Evolutionary conservation across 768 basidiomycete species (phyloP).

Genomic region (Candolleomyces eurysporus): DNA sequence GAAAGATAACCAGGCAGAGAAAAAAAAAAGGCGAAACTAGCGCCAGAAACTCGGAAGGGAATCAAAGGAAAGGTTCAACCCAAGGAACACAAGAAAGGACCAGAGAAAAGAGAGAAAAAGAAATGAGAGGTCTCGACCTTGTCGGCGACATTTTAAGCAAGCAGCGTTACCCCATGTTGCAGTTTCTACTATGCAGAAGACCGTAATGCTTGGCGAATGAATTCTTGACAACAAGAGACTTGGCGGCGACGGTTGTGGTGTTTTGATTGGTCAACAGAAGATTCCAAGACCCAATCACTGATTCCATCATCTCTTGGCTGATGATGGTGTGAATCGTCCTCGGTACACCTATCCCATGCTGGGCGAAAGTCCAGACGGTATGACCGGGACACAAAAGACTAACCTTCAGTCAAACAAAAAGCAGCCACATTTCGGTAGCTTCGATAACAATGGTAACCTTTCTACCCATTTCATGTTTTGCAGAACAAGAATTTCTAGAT

Average conservation of each 20-base stretch:
- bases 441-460: too few relatives aligned
- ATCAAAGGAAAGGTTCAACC: conserved; percentile 10
- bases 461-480: too few relatives aligned
- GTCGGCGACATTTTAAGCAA: neutral
- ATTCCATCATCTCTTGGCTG: too few relatives aligned
- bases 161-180: neutral
- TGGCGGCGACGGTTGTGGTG: neutral
- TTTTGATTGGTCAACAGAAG: neutral
- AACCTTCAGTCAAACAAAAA: too few relatives aligned
- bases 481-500: neutral
- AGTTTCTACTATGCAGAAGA: neutral
- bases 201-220: neutral
- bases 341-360: too few relatives aligned
- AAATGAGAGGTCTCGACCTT: neutral
- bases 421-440: too few relatives aligned
- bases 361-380: too few relatives aligned
- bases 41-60: conserved; percentile 13
- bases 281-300: too few relatives aligned
- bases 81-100: conserved; percentile 1
- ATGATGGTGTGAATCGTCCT: too few relatives aligned
- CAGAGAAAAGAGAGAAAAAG: neutral
- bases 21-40: conserved; percentile 20
- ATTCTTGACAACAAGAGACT: neutral
- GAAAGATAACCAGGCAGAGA: conserved; percentile 6
- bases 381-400: too few relatives aligned